Evolutionary conservation across 768 basidiomycete species (phyloP).

Genomic region (Ramaria sp.): DNA sequence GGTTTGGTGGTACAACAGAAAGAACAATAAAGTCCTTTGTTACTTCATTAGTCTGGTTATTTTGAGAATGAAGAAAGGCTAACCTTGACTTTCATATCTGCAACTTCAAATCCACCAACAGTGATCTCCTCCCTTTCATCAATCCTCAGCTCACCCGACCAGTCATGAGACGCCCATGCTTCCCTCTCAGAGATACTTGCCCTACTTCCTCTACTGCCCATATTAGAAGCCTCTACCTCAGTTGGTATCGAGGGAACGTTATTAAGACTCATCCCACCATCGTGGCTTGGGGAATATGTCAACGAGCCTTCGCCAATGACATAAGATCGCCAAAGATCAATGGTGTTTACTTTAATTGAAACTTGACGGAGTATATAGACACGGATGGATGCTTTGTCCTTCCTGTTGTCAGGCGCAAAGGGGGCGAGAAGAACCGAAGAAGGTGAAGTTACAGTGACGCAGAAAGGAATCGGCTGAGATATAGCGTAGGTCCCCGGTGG

Average conservation of each 20-base stretch:
- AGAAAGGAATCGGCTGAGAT: conserved; percentile 52
- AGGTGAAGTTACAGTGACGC: conserved; percentile 52
- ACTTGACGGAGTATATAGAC: conserved; percentile 54
- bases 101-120: conserved; percentile 53
- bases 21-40: conserved; percentile 55
- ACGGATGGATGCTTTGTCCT: conserved; percentile 28
- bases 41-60: background rate
- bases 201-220: background rate
- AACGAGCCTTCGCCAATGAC: conserved; percentile 44
- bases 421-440: conserved; percentile 24
- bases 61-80: conserved; percentile 4
- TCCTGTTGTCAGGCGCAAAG: conserved; percentile 9
- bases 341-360: conserved; percentile 41
- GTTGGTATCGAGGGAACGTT: background rate
- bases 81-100: conserved; percentile 56
- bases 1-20: conserved; percentile 47
- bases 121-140: conserved; percentile 36
- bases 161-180: conserved; percentile 22
- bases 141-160: conserved; percentile 53
- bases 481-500: conserved; percentile 49
- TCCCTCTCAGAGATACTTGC: conserved; percentile 3
- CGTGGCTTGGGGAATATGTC: background rate
- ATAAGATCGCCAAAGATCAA: conserved; percentile 7
- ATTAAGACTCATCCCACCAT: conserved; percentile 4
- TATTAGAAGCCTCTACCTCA: background rate